Base-by-base conservation (phyloP, 1,284 basidiomycete species). In the Mycosarcoma mackinlayi region DNA sequence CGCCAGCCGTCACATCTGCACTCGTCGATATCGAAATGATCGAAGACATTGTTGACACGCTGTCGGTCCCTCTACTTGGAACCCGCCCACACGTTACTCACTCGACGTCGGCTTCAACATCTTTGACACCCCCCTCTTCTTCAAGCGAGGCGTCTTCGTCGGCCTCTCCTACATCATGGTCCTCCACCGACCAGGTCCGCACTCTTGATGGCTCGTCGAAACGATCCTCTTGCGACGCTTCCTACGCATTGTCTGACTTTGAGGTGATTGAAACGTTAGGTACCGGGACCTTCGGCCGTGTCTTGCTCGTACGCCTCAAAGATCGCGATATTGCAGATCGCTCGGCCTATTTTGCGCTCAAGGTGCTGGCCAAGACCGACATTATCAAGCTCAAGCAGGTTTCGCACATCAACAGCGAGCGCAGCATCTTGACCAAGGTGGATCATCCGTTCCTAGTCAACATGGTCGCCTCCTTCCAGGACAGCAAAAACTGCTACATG, bases 321-420 rank as follows among this genome's bases (percentile, higher is more conserved):
- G 39, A 37, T 9, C 45, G 56, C 33, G 34, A 54, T 11, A 13
- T 44, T 6, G 19, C 52, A 6, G 55, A 65, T 16, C 73, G 69
- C 14, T 50, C 53, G 16, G 45, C 72, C 11, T 78, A 85, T 82
- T 86, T 85, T 73, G 85, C 85, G 9, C 83, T 86, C 82, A 87
- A 87, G 79, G 86, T 87, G 6, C 75, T 87, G 33, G 80, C 83
- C 34, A 87, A 87, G 76, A 78, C 81, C 6, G 85, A 87, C 62
- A 83, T 87, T 51, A 85, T 87, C 27, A 80, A 84, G 23, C 73
- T 87, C 30, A 86, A 86, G 64, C 87, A 87, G 73, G 85, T 87
- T 33, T 86, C 87, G 74, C 87, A 87, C 68, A 86, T 86, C 78
- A 87, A 86, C 71, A 86, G 84, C 27, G 87, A 87, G 67, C 82